These are phyloP conservation scores for Fusarium chuoi DNA, from an alignment of 2,329 filamentous ascomycete species.

Conservation along the genomic window DNA sequence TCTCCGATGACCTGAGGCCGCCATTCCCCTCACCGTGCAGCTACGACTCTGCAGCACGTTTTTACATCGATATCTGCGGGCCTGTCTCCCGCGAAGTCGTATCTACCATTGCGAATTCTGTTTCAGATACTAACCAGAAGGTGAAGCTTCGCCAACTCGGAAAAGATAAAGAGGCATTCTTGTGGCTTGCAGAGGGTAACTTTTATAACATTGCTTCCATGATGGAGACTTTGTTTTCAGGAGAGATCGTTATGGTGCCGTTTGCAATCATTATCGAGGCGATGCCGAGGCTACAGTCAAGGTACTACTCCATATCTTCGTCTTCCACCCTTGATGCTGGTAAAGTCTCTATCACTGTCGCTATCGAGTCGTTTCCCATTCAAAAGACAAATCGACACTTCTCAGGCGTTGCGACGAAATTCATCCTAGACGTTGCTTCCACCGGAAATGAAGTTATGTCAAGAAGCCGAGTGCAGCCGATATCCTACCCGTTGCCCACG, in stretches of 20 bases:
- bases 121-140: background rate
- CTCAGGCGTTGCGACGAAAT: background rate
- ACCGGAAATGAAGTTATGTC: background rate
- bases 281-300: background rate
- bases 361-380: background rate
- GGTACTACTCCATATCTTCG: background rate
- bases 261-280: background rate
- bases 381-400: rapidly evolving
- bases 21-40: background rate
- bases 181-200: rapidly evolving
- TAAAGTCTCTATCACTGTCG: background rate
- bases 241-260: rapidly evolving
- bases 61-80: background rate
- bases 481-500: rapidly evolving
- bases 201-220: background rate
- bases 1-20: rapidly evolving
- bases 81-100: background rate
- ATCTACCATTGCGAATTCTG: background rate
- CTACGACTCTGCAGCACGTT: background rate
- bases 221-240: background rate
- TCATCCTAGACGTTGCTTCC: background rate
- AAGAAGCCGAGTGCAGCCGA: background rate
- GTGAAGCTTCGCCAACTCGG: background rate
- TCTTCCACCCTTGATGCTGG: rapidly evolving
- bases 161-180: background rate